Evolutionary conservation across 83 land plant genomes (phyloP), one percentile per base, ranked within the genome.

Genomic region (Thuja plicata): DNA sequence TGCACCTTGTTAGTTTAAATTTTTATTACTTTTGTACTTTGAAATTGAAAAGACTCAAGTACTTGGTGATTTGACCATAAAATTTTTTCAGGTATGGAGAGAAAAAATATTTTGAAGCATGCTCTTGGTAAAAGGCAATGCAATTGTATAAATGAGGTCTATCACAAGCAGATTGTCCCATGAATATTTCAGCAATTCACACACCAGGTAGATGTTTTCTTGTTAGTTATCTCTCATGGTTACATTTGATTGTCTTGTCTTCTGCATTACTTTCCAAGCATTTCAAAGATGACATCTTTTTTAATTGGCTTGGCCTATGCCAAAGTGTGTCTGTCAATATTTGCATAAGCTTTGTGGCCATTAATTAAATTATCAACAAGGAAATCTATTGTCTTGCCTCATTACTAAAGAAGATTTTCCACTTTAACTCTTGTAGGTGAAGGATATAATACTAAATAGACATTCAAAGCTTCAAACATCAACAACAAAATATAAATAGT

Each of bases 121-220:
- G 99, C 99, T 9, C 93, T 98, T 57, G 99, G 99, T 9, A 98
- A 97, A 89, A 92, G 99, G 71, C 91, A 93, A n/a, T 98, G 99
- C 88, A 98, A 98, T 87, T 98, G 99, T 87, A 94, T 94, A 89
- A 96, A 98, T 93, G 98, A 98, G 89, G 94, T 97, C 57, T 93
- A 91, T 87, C 99, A 98, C 87, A 96, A 91, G 90, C 99, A 98
- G 92, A 95, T 98, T 87, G 99, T 93, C 21, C 99, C 99, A 8
- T 98, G 99, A 89, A 98, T 98, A 98, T 97, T 91, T 86, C 99
- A 98, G 92, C 99, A 98, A 90, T 95, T 94, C 92, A 97, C 99
- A 50, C 94, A 96, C 85, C 97, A 98, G 95, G 98, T 96, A 73
- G 37, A 35, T 21, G 37, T 17, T 12, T 38, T 40, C 62, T 87